A percentile compares a stretch with the other conserved stretches of the same genome.
Evolutionary conservation across 2,329 filamentous ascomycete species (phyloP).

Genomic region (Phialocephala sp.): DNA sequence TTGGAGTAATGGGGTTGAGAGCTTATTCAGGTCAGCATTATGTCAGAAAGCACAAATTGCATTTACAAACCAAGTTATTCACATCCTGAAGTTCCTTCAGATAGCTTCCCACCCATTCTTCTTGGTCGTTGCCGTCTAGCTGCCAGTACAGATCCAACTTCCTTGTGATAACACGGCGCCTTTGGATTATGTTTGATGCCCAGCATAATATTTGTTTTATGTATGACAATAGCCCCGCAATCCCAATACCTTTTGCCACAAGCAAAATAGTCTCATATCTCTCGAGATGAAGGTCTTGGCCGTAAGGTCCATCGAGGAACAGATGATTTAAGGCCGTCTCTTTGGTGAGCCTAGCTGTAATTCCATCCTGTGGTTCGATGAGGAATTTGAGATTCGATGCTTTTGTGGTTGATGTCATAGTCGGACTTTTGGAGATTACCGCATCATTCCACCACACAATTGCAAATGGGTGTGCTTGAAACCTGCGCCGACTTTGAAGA

Average conservation of each 20-base stretch:
- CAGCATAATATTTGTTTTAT: slow-evolving; percentile 5
- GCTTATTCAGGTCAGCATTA: too few relatives aligned
- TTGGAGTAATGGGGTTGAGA: too few relatives aligned
- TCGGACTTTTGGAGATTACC: neutral
- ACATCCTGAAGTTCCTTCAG: too few relatives aligned
- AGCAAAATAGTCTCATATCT: slow-evolving; percentile 24
- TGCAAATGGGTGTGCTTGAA: slow-evolving; percentile 10
- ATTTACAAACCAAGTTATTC: too few relatives aligned
- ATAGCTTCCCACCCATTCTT: too few relatives aligned
- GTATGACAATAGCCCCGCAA: slow-evolving; percentile 23
- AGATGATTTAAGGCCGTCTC: neutral
- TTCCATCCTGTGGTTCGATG: slow-evolving; percentile 1
- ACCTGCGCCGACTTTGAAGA: neutral
- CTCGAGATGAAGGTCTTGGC: slow-evolving; percentile 17
- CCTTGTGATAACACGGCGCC: neutral
- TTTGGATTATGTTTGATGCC: neutral
- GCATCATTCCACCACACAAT: slow-evolving; percentile 7
- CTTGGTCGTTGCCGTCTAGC: too few relatives aligned
- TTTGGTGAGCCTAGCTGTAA: neutral
- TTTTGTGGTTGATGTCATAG: neutral
- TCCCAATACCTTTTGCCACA: slow-evolving; percentile 26
- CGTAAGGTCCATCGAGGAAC: slow-evolving; percentile 23
- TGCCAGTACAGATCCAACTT: too few relatives aligned
- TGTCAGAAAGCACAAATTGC: too few relatives aligned
- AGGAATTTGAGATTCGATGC: neutral